Evolutionary conservation across 1,284 basidiomycete species (phyloP).

Genomic region (Rhodotorula glutinis): DNA sequence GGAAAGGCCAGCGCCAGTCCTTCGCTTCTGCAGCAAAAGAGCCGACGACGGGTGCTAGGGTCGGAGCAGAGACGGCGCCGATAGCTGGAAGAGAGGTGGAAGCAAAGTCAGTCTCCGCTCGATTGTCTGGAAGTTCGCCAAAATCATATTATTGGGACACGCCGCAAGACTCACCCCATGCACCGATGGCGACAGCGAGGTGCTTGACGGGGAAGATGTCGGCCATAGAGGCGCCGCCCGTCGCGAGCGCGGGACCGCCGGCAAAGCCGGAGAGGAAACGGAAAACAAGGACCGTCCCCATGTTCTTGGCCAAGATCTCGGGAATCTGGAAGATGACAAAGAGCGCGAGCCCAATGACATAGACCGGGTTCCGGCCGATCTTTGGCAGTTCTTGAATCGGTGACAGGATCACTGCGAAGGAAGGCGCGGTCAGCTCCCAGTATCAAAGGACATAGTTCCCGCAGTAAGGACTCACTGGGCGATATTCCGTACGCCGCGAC

Average conservation of each 20-base stretch:
- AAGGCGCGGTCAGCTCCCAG: neutral
- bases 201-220: conserved; percentile 36
- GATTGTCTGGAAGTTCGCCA: neutral
- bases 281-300: conserved; percentile 30
- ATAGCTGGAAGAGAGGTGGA: neutral
- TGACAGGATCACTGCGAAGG: conserved; percentile 44
- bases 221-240: conserved; percentile 44
- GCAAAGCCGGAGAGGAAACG: conserved; percentile 43
- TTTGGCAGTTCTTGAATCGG: conserved; percentile 45
- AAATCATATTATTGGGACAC: too few species aligned
- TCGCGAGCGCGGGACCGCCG: conserved; percentile 44
- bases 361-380: conserved; percentile 42
- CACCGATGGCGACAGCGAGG: conserved; percentile 13
- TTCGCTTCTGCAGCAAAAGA: conserved; percentile 41
- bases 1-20: conserved; percentile 47
- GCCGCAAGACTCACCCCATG: conserved; percentile 1
- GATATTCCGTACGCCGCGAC: conserved; percentile 37
- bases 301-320: conserved; percentile 16
- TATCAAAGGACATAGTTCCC: too few species aligned
- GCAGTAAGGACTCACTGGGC: conserved; percentile 15
- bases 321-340: conserved; percentile 32
- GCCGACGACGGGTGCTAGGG: conserved; percentile 31
- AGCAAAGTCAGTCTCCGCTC: neutral
- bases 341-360: conserved; percentile 36
- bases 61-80: conserved; percentile 16